Evolutionary conservation across 352 stramenopile genomes (phyloP).

Genomic region (Phytopythium litorale): DNA sequence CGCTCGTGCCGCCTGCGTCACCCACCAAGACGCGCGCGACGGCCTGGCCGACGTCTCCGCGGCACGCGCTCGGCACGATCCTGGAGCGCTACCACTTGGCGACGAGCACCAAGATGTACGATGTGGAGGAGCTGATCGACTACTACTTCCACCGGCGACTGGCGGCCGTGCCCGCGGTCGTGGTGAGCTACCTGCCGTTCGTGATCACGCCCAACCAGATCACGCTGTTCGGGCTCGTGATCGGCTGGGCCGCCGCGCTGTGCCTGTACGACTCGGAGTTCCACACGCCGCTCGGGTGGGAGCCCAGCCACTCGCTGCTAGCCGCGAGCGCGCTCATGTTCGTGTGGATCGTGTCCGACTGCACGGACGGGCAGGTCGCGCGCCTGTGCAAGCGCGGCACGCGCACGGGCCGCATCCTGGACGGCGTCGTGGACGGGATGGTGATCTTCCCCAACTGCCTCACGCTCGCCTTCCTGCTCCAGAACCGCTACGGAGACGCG

Average conservation of each 20-base stretch:
- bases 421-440: slow-evolving; percentile 70
- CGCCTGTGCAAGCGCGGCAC: slow-evolving; percentile 79
- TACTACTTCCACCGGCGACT: slow-evolving; percentile 83
- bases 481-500: slow-evolving; percentile 47
- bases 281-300: slow-evolving; percentile 61
- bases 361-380: slow-evolving; percentile 77
- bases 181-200: slow-evolving; percentile 82
- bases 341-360: slow-evolving; percentile 84
- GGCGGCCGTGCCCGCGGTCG: slow-evolving; percentile 59
- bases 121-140: slow-evolving; percentile 83
- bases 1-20: neutral
- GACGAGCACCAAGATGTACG: slow-evolving; percentile 83
- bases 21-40: slow-evolving; percentile 10
- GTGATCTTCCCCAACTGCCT: slow-evolving; percentile 75
- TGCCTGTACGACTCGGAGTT: slow-evolving; percentile 84
- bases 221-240: slow-evolving; percentile 67
- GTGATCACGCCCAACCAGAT: slow-evolving; percentile 87
- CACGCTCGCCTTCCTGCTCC: slow-evolving; percentile 49
- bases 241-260: slow-evolving; percentile 63
- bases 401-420: slow-evolving; percentile 74
- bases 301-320: slow-evolving; percentile 50
- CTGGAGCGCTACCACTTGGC: slow-evolving; percentile 68
- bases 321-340: slow-evolving; percentile 67
- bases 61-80: slow-evolving; percentile 24
- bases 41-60: slow-evolving; percentile 7